Base-by-base conservation (phyloP, 1,284 basidiomycete genomes). In the Leccinum pachyderme region DNA sequence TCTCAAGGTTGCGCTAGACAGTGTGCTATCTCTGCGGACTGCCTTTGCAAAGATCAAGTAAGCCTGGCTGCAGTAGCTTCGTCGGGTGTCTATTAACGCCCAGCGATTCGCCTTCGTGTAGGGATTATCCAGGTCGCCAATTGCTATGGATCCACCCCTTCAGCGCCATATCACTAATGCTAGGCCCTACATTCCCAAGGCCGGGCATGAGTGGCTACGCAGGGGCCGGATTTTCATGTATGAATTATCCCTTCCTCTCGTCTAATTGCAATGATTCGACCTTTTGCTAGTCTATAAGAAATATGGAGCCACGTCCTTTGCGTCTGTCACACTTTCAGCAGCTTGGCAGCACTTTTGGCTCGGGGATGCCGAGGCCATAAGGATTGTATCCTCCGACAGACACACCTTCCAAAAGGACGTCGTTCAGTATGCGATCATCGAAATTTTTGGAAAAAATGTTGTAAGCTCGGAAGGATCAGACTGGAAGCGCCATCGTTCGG, bases 351-450 rank as follows among this genome's bases (percentile, higher is more conserved):
- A 62, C 8, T 71, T 72, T 52, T 78, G 77, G 76, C 35, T 79
- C n/a, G 69, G 75, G 9, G 78, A 80, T 49, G 66, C 73, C 2
- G 74, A 77, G 25, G 72, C 73, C 11, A 58, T 76, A 15, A 77
- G 75, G 51, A 52, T 61, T 3, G 61, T 78, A 28, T 60, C 60
- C 12, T 59, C 63, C 1, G 71, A 73, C 41, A 61, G 72, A 27
- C 56, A 58, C 18, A 60, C 65, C 2, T 79, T 77, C 52, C 64
- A 63, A 29, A 79, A 77, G 57, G 72, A 77, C 33, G 51, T 69
- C 2, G 64, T 0, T 4, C 5, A 37, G 7, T 69, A 67, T 39
- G 52, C 64, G n/a, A 5, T 64, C 0, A 2, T 70, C 50, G 62
- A 62, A 11, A 49, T 67, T 43, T 64, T 51, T 1, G 65, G 68